These are phyloP conservation scores for Diaporthe destruens DNA, from an alignment of 2,329 filamentous ascomycete species.

Conservation along the genomic window DNA sequence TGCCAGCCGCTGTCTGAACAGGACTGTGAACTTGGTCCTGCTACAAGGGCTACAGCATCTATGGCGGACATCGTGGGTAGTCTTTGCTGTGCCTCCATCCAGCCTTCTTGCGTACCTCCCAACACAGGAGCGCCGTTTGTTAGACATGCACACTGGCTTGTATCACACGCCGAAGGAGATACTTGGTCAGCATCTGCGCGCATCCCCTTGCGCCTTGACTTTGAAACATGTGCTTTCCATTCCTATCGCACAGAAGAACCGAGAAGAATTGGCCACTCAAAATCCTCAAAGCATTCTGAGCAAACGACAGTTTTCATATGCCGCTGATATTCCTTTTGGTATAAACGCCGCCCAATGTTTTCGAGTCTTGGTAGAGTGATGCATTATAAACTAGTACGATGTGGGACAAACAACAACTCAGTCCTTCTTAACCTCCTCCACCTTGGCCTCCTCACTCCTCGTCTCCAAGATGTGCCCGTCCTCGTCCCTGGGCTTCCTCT, in stretches of 20 bases:
- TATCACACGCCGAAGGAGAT: too few relatives aligned
- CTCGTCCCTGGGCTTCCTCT: constrained; percentile 72
- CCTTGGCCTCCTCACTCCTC: not conserved
- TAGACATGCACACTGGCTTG: too few relatives aligned
- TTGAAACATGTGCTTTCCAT: not conserved
- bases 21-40: not conserved
- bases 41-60: too few relatives aligned
- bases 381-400: constrained; percentile 11
- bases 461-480: constrained; percentile 54
- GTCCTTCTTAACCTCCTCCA: not conserved
- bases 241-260: not conserved
- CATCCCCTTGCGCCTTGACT: not conserved
- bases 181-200: not conserved
- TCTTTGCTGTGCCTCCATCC: too few relatives aligned
- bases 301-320: not conserved
- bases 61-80: too few relatives aligned
- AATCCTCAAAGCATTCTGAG: not conserved
- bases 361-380: not conserved
- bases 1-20: not conserved
- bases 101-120: too few relatives aligned
- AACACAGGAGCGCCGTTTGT: too few relatives aligned
- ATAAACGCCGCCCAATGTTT: constrained; percentile 36
- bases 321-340: not conserved
- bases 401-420: constrained; percentile 1
- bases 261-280: not conserved